Base-by-base conservation (phyloP, 164 flowering plant species). In the Houttuynia cordata region DNA sequence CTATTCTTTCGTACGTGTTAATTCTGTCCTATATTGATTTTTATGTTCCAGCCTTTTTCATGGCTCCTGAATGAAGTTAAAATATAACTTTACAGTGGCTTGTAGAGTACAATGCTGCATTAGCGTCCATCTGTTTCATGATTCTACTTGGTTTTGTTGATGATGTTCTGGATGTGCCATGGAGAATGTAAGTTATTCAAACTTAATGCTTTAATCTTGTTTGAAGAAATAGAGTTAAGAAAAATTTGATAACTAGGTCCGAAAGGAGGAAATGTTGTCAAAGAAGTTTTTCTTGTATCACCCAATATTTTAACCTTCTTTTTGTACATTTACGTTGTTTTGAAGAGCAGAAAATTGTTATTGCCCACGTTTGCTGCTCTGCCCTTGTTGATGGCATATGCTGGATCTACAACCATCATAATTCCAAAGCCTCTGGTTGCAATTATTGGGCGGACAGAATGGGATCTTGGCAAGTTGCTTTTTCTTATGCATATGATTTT, bases 381-480 rank as follows among this genome's bases (percentile, higher is more conserved):
- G 68, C 94, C 96, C 18, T 75, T 87, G 72, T 65, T 92, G 79
- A 87, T 92, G 98, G 98, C 98, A 30, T 92, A 92, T 83, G 97
- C 97, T 73, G 98, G 98, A 34, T 93, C 84, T 70, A 89, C 98
- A 47, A 81, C 96, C 50, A 86, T 92, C 23, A 63, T 92, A 21
- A 80, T 92, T 60, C 98, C 98, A 71, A 92, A 92, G 76, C 98
- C 98, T 64, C 82, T 92, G 17, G 67, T 77, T 74, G 83, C 86
- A 51, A 81, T 83, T 69, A 75, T 86, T 74, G 97, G 98, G 56
- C 20, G 74, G 15, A 82, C 80, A 10, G 59, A 88, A 59, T 71
- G 86, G 74, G 92, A 93, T 73, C 73, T 93, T 62, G 98, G 98
- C 90, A 79, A 70, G 57, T 49, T 22, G 17, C 39, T 62, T n/a